Evolutionary conservation across 2,329 filamentous ascomycete species (phyloP).

Genomic region (Fusarium sp.): DNA sequence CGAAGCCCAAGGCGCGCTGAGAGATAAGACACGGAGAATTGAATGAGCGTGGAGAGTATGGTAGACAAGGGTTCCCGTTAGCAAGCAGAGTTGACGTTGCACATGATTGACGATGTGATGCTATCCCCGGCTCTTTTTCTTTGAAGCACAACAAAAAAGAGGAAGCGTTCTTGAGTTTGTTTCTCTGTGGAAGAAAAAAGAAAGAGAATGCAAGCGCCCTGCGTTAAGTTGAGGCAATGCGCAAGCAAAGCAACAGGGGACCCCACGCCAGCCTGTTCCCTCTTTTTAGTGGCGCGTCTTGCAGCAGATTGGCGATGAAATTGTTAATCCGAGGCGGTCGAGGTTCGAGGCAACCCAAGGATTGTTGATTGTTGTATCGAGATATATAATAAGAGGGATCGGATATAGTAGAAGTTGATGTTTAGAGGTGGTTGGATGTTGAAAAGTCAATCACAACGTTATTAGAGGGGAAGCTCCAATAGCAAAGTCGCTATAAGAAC

Average conservation of each 20-base stretch:
- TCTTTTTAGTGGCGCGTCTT: constrained; percentile 36
- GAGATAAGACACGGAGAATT: constrained; percentile 14
- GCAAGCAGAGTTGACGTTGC: constrained; percentile 29
- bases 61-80: constrained; percentile 19
- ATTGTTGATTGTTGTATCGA: constrained; percentile 12
- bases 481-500: constrained; percentile 14
- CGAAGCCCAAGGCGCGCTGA: constrained; percentile 27
- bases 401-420: background rate
- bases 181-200: constrained; percentile 2
- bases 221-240: constrained; percentile 27
- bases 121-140: background rate
- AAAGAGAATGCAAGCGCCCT: constrained; percentile 4
- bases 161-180: background rate
- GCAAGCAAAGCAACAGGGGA: constrained; percentile 24
- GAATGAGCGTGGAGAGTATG: background rate
- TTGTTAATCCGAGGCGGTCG: constrained; percentile 20
- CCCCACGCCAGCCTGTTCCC: constrained; percentile 25
- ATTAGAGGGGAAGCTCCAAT: background rate
- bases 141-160: background rate
- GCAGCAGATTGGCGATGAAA: constrained; percentile 10
- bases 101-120: constrained; percentile 21
- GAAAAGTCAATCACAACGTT: background rate
- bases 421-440: background rate
- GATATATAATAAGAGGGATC: background rate
- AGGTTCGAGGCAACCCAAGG: constrained; percentile 9